phyloP scores from a whole-genome alignment of 257 asterid species.

The Solanum tarijense region DNA sequence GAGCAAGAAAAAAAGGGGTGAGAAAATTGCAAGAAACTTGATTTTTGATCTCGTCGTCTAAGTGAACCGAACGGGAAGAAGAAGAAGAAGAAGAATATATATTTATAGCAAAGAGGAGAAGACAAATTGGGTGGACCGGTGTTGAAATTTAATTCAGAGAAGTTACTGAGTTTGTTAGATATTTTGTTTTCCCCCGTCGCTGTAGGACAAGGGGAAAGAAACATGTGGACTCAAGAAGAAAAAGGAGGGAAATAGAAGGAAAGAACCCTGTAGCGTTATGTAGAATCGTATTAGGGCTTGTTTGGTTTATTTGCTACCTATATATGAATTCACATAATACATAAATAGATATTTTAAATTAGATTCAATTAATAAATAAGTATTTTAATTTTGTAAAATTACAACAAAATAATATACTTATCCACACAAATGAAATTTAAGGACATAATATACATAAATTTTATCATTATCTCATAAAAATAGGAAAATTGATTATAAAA shows the following conservation, averaged over 20 bases:
- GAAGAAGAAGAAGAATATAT: neutral
- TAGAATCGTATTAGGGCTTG: neutral
- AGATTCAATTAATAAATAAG: too few species aligned
- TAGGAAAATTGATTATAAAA: accelerated
- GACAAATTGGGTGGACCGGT: neutral
- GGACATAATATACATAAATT: accelerated
- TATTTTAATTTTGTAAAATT: too few species aligned
- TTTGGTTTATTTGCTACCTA: neutral
- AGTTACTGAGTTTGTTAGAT: neutral
- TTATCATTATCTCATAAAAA: too few species aligned
- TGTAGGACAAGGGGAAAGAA: neutral
- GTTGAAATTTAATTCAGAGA: neutral
- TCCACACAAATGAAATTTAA: too few species aligned
- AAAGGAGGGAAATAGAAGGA: neutral
- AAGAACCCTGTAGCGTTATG: neutral
- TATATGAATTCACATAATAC: neutral
- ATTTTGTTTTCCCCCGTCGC: neutral
- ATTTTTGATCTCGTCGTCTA: neutral
- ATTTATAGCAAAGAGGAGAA: neutral
- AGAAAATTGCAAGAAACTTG: neutral
- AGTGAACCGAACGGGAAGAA: neutral
- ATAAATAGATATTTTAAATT: neutral
- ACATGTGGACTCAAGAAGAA: neutral
- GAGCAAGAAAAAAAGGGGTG: too few species aligned
- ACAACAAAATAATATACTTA: too few species aligned